Base-by-base conservation (phyloP, 306 rosid species). In the Rosa rugosa region DNA sequence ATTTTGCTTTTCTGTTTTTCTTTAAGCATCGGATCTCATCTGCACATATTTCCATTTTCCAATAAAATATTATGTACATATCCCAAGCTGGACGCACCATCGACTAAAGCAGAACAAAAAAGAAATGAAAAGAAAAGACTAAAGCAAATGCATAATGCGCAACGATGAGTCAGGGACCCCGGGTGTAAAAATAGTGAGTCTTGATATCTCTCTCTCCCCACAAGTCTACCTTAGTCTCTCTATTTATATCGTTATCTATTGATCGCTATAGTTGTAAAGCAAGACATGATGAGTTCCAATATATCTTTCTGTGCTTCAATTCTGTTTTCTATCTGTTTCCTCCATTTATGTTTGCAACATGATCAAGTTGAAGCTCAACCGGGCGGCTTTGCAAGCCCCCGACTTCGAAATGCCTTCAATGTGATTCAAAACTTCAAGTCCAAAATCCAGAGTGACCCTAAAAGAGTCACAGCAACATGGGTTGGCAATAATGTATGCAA, bases 381-480 rank as follows among this genome's bases (percentile, higher is more conserved):
- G 8, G 2, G 7, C 34, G 51, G 27, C 0, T 22, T 25, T 45
- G 72, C 2, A 16, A 20, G 36, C 25, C 5, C 11, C 62, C 86
- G 89, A 4, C 34, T 92, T 54, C 38, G 53, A 3, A 50, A 0
- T 22, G 97, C 85, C 0, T 66, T n/a, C 0, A 0, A 2, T 0
- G 88, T 82, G 3, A 76, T 94, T 47, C 42, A 47, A 13, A 27
- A 45, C 0, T 92, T 92, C 84, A 67, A 1, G 5, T 4, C 5
- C 0, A 11, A 0, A 3, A n/a, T 51, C 40, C 20, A 65, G 1
- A 0, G 2, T 0, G 97, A 85, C 70, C 85, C 93, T 8, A 11
- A 1, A 0, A 22, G 60, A 2, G 36, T 69, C 34, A 22, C 38
- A 0, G 1, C 4, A 0, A 62, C 79, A 42, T 94, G 97, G 98